Percentiles rank a stretch among this genome's conserved stretches.
Conservation (phyloP, 2,329 filamentous ascomycete genomes). For the Thelonectria blattea region DNA sequence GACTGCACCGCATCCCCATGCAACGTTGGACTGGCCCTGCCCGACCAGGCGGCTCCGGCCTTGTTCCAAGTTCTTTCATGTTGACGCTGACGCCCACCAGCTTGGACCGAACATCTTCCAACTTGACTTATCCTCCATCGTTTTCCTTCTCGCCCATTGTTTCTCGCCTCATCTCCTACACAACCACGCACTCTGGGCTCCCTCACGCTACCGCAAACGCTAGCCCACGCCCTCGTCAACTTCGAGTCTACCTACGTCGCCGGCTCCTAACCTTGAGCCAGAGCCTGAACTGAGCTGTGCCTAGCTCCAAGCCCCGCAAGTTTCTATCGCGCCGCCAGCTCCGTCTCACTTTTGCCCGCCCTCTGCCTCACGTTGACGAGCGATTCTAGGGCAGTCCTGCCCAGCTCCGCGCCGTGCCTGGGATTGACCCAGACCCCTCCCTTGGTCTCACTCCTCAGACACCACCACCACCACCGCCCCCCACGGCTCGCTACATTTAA, state of each 20-base stretch:
- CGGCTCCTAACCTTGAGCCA: conserved; percentile 10
- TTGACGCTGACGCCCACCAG: conserved; percentile 36
- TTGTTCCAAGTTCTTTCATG: conserved; percentile 32
- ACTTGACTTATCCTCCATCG: conserved; percentile 22
- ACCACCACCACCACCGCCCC: conserved; percentile 7
- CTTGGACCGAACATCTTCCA: conserved; percentile 13
- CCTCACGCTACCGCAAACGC: conserved; percentile 8
- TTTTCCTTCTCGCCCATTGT: conserved; percentile 18
- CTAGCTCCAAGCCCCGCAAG: conserved; percentile 13
- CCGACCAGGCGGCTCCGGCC: conserved; percentile 29
- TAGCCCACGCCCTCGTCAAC: conserved; percentile 9
- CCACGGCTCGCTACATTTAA: conserved; percentile 36
- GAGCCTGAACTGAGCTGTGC: conserved; percentile 6
- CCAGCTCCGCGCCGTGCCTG: conserved; percentile 32
- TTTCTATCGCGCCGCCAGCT: conserved; percentile 12
- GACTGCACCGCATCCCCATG: conserved; percentile 27
- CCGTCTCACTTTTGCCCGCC: conserved; percentile 38
- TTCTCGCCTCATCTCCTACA: background rate
- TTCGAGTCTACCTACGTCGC: background rate
- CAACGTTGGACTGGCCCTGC: conserved; percentile 38
- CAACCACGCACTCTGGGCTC: conserved; percentile 7
- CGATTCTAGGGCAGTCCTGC: conserved; percentile 18
- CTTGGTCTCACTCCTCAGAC: conserved; percentile 30
- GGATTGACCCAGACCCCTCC: conserved; percentile 25
- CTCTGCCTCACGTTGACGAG: conserved; percentile 29